Base-by-base conservation (phyloP, 768 basidiomycete species). In the Lentinula detonsa region DNA sequence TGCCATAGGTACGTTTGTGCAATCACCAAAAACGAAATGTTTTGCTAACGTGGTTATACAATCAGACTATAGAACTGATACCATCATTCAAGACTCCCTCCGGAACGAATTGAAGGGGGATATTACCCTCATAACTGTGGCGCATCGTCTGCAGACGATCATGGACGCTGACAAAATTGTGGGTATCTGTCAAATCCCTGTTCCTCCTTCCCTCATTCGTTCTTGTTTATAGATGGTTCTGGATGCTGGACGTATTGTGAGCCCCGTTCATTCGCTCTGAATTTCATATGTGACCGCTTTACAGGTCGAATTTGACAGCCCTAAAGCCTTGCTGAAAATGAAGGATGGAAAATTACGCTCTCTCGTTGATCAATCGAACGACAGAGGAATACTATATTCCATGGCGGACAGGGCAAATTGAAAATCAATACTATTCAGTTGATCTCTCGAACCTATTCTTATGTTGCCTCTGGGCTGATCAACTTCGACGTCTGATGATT, bases 81-180 rank as follows among this genome's bases (percentile, higher is more conserved):
- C 82, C 10, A 81, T 86, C 67, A 89, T 90, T 57, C 89, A 91
- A 67, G 75, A 78, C 35, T 85, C 87, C 1, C 85, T 91, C 57
- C 79, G 88, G 21, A 76, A 81, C 60, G 84, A 87, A 67, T 83
- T 90, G 64, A 76, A 75, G 28, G 73, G 80, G 39, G 85, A 85
- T 61, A 76, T 87, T 7, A 86, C 85, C 3, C 69, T 88, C 33
- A 73, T 88, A 34, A 85, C 84, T 5, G 83, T 91, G 49, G 89
- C 90, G 5, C 90, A 91, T 73, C 75, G 86, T 43, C 75, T 89
- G 9, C 81, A 83, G 62, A 88, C 86, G 0, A 83, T 89, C 54
- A 84, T 90, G 70, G 84, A 90, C 72, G 79, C 86, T 69, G 82
- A 84, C 73, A 81, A 76, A 65, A 76, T 81, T 57, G 77, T 81